Evolutionary conservation across 805 yeast species (phyloP), one percentile per base, ranked within the genome.

Genomic region (Maudiozyma barnettii): DNA sequence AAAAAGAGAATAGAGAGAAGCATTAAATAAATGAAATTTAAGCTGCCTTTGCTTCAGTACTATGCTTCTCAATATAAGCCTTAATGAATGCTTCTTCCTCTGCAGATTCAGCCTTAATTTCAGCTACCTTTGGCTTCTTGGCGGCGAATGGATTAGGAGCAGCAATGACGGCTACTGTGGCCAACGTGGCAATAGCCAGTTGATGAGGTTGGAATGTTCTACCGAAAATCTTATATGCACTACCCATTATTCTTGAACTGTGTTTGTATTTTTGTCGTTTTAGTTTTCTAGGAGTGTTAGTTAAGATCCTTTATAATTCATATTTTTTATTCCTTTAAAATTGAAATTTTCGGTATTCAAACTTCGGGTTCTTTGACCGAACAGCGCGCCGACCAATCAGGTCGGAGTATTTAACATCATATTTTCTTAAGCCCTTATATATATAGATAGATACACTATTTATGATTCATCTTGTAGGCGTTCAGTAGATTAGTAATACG

Each of bases 51-150:
- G 26, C 7, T 8, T 38, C 44, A 2, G 37, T 26, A 19, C 39
- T 41, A 35, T 53, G 54, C 54, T 74, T 69, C 65, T 73, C 68
- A 69, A 80, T 73, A 75, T 78, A 89, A 60, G 81, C 84, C 65
- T 70, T 74, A 61, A 90, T 82, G 73, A 84, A 90, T 67, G 83
- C 81, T 68, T 86, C 95, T 73, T 90, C 97, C 62, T 88, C 97
- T 57, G 88, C 80, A 44, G 89, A 77, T 48, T 79, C 68, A 54
- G 95, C 95, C 54, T 79, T 77, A 66, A 88, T 76, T 38, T 81
- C 72, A 41, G 93, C 89, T 57, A 71, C 74, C 52, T 75, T 72
- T 59, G 82, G 77, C 55, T 79, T 73, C 54, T 77, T 73, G 22
- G 79, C 69, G 44, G 66, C 58, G 46, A 68, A 81, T 67, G 90